Evolutionary conservation across 2,329 filamentous ascomycete genomes (phyloP).

Genomic region (Ceratocystiopsis sp.): DNA sequence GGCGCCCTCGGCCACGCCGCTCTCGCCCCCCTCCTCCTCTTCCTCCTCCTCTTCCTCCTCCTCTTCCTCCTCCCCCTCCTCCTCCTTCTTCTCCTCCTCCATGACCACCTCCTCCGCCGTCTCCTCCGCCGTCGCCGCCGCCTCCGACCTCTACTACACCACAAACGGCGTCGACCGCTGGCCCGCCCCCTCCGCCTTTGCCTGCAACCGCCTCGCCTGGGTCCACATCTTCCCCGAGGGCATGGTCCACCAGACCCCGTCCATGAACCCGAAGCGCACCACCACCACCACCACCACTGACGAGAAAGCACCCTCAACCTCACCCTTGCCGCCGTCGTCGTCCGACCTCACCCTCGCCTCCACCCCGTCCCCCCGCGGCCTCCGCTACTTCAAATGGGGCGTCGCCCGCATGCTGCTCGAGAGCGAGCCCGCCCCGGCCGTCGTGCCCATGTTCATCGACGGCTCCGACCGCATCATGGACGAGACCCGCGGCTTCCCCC

Average conservation of each 20-base stretch:
- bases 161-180: conserved; percentile 52
- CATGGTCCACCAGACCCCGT: conserved; percentile 57
- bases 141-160: conserved; percentile 37
- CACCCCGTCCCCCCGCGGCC: conserved; percentile 28
- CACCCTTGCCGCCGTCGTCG: no score
- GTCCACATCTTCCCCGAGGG: conserved; percentile 94
- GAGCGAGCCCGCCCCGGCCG: conserved; percentile 62
- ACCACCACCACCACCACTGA: no score
- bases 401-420: conserved; percentile 83
- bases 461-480: conserved; percentile 80
- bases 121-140: not conserved
- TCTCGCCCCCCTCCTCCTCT: not conserved
- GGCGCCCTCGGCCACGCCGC: conserved; percentile 21
- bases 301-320: no score
- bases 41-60: not conserved
- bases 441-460: conserved; percentile 89
- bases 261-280: conserved; percentile 31
- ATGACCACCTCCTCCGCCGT: not conserved
- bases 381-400: conserved; percentile 99
- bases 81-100: conserved; percentile 2
- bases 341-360: no score
- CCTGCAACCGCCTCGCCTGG: conserved; percentile 59
- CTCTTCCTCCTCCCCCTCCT: not conserved
- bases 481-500: conserved; percentile 61
- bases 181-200: conserved; percentile 53